Evolutionary conservation across 108 stramenopile species (phyloP).

Genomic region (Stephanodiscus triporus): DNA sequence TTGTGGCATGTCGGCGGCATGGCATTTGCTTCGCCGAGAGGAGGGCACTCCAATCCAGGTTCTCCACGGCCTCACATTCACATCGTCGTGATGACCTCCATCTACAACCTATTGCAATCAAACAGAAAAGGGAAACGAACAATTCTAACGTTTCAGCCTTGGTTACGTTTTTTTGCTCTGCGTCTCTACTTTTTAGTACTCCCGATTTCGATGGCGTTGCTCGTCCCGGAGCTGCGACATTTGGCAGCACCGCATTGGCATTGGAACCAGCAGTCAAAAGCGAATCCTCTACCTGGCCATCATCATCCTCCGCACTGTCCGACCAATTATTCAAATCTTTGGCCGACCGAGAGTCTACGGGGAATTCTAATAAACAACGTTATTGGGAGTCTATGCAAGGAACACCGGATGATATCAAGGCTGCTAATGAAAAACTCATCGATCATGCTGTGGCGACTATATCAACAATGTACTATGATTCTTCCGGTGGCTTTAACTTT

Average conservation of each 20-base stretch:
- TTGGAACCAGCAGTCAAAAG: constrained; percentile 2
- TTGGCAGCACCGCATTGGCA: constrained; percentile 14
- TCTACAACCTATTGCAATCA: background rate
- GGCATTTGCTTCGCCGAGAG: background rate
- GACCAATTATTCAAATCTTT: constrained; percentile 18
- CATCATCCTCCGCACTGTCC: constrained; percentile 18
- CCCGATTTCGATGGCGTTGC: constrained; percentile 22
- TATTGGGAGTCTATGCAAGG: constrained; percentile 49
- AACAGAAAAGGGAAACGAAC: background rate
- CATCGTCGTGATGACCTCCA: background rate
- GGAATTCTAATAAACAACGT: constrained; percentile 13
- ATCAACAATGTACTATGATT: constrained; percentile 82
- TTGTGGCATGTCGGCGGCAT: background rate
- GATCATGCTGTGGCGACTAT: constrained; percentile 81
- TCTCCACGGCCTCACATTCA: background rate
- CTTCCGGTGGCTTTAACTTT: constrained; percentile 72
- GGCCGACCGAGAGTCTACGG: constrained; percentile 9
- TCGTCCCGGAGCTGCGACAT: constrained; percentile 5
- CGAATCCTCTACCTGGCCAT: constrained; percentile 19
- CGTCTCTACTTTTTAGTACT: constrained; percentile 21
- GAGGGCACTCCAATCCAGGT: background rate
- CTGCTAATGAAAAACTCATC: constrained; percentile 69
- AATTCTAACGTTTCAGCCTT: constrained; percentile 3
- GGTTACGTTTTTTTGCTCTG: constrained; percentile 19
- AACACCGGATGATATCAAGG: constrained; percentile 20